Base-by-base conservation (phyloP, 805 yeast genomes). In the Metschnikowia chrysomelidarum region DNA sequence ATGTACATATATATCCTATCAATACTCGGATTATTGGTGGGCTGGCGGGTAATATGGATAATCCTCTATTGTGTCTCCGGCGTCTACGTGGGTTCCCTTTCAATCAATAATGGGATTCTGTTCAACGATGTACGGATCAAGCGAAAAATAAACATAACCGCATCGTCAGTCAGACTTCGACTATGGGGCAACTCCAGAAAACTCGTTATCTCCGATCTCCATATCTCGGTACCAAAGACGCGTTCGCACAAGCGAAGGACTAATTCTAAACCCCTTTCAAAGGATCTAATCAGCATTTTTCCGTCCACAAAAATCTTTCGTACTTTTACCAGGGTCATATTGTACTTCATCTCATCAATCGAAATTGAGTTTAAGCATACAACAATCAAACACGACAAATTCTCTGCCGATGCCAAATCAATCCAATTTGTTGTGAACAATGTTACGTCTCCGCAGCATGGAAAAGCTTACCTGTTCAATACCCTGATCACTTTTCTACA, bases 21-120 rank as follows among this genome's bases (percentile, higher is more conserved):
- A 11, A 30, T 39, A 24, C 23, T 42, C 11, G 18, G 35, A 6
- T 22, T 42, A 11, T 32, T 39, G 15, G 34, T 37, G 6, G 24
- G 39, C 15, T 66, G 70, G 71, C 36, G 47, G 10, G 14, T 51
- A 3, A 28, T 34, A 11, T 67, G 73, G 73, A 45, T 47, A 20
- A 18, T 59, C 13, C 37, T 61, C n/a, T 62, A 60, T 41, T 18
- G 37, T 7, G 10, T 59, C 6, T 42, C 56, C 7, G 73, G 73
- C 17, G 35, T 66, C 30, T 60, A 62, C 37, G 41, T 67, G 23
- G 49, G 53, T 20, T 53, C 60, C 12, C 27, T 67, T 4, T 40
- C 63, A 12, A 51, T 67, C 24, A 63, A 59, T 44, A 66, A 66
- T 42, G 72, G 73, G 8, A 34, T 67, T 2, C 60, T 51, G 60